Base-by-base conservation (phyloP, 306 rosid genomes). In the Styphnolobium japonicum region DNA sequence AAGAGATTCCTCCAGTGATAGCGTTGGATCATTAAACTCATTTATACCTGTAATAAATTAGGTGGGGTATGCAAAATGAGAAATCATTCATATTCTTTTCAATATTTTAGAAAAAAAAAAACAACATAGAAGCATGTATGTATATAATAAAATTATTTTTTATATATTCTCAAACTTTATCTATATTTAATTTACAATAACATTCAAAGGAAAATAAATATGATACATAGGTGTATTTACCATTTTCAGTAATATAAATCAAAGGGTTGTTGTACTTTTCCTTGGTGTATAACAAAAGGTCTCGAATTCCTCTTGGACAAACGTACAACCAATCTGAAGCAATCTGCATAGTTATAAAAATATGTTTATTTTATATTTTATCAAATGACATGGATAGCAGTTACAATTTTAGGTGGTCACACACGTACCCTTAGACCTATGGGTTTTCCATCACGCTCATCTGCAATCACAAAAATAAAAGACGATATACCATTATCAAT, bases 211-310 rank as follows among this genome's bases (percentile, higher is more conserved):
- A 19, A 12, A 71, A 10, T 10, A 34, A 12, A 68, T 9, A 19
- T 56, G 9, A 48, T 10, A 18, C 9, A 11, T 1, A 37, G 0
- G 18, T 10, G 16, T 56, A 46, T 15, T 42, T 83, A 89, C 93
- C 91, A 63, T 87, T 89, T 69, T 89, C 93, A 4, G 88, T 91
- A 0, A 91, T 91, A 60, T 87, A 91, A 60, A 86, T 87, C 8
- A 87, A 29, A 12, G 89, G 92, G n/a, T 87, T 81, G 23, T 87
- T 60, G 66, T 91, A 91, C 75, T 75, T 87, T 29, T 7, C 21
- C 51, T 81, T 91, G 8, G 76, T 60, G 22, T 89, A 88, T 25
- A 78, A 16, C 68, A 89, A 43, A 12, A 84, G 3, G 1, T 88
- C 87, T 4, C 3, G 66, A 57, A 92, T 9, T 53, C 97, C 92